Base-by-base conservation (phyloP, 306 rosid species). In the Pyrus betulifolia region DNA sequence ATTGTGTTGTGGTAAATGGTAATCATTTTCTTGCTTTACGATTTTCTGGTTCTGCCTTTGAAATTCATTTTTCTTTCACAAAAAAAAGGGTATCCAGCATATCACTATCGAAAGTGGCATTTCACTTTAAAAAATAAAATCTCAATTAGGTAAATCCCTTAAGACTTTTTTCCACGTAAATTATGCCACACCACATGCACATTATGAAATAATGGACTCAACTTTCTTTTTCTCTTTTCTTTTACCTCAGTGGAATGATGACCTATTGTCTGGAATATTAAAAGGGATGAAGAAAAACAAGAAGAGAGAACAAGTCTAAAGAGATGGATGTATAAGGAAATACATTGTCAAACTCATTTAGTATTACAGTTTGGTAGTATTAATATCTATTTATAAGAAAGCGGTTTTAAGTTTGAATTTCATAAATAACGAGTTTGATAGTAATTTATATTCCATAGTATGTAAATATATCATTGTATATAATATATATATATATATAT, bases 121-220 rank as follows among this genome's bases (percentile, higher is more conserved):
- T 22, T 30, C 31, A 19, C 28, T 61, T 25, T 60, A 13, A 58
- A n/a, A 3, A 59, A 13, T 17, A 72, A 72, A 73, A 10, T 74
- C 28, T 28, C 3, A 19, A 28, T 42, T 61, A 61, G 78, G 78
- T 28, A 13, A 27, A 61, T 6, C 21, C 4, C 9, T 4, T 10
- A 30, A 30, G 64, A 58, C 42, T 58, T 58, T 61, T 45, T 45
- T 51, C 21, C 3, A 74, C 78, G 78, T 74, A 74, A 44, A 74
- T 74, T 61, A 25, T 61, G 60, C 28, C 44, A 61, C 59, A 42
- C 21, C 77, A 61, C 77, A 74, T 74, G 77, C 31, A 74, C 46
- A 6, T 1, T 11, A 42, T 21, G 2, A 19, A 65, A 65, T 6
- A 13, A 5, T 12, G 10, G 4, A 61, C 28, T 13, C 0, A 25